phyloP scores from a whole-genome alignment of 495 filamentous ascomycete species.

The Talaromyces wortmannii region DNA sequence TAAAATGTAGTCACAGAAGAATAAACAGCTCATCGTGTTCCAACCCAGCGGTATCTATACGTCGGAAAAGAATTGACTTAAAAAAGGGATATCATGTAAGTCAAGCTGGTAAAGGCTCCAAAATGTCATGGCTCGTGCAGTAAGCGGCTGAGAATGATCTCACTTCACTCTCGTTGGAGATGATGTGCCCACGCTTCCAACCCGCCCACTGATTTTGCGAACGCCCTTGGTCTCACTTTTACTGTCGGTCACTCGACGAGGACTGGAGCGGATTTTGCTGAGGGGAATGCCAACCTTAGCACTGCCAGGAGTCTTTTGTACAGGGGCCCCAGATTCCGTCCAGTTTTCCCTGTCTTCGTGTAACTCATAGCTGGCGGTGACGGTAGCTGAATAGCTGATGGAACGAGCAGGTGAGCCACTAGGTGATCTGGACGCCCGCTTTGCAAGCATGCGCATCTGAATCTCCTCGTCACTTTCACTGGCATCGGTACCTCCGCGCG shows the following conservation, averaged over 20 bases:
- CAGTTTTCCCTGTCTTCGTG: constrained; percentile 40
- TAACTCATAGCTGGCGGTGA: constrained; percentile 39
- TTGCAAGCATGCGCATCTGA: constrained; percentile 61
- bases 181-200: constrained; percentile 63
- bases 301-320: constrained; percentile 60
- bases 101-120: too few species aligned
- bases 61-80: constrained; percentile 1
- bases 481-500: constrained; percentile 37
- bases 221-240: constrained; percentile 57
- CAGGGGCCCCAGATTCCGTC: constrained; percentile 24
- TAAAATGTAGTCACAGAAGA: background rate
- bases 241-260: constrained; percentile 50
- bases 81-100: constrained; percentile 1
- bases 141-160: background rate
- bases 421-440: constrained; percentile 49
- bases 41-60: constrained; percentile 1
- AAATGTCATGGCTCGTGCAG: background rate
- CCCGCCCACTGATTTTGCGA: constrained; percentile 84
- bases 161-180: constrained; percentile 26
- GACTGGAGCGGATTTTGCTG: constrained; percentile 67
- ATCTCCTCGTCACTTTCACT: constrained; percentile 74
- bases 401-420: constrained; percentile 33
- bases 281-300: constrained; percentile 59
- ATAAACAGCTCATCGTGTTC: background rate
- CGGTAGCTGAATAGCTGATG: constrained; percentile 39